These are phyloP conservation scores for Erodium maritimum DNA, from an alignment of 345 rosid species.

Conservation along the genomic window DNA sequence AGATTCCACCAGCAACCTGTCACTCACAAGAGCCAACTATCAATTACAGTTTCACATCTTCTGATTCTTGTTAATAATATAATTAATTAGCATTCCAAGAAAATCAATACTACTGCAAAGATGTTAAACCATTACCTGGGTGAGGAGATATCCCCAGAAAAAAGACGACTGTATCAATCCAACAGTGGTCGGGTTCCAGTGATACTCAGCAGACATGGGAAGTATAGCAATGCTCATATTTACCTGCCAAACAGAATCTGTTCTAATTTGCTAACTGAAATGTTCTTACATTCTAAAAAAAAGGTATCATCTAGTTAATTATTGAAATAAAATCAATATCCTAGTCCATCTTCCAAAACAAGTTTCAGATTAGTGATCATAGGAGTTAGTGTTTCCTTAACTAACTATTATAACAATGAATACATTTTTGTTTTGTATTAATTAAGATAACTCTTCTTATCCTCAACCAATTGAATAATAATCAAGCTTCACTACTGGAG, in stretches of 20 bases:
- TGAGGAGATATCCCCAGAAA: slow-evolving; percentile 96
- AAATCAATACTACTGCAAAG: neutral
- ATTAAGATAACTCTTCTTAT: too few species aligned
- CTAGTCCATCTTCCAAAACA: too few species aligned
- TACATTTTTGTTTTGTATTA: too few species aligned
- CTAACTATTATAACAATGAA: too few species aligned
- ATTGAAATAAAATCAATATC: too few species aligned
- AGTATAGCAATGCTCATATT: slow-evolving; percentile 97
- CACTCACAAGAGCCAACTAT: too few species aligned
- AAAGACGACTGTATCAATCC: slow-evolving; percentile 92
- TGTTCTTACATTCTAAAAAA: neutral
- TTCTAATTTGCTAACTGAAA: slow-evolving; percentile 16
- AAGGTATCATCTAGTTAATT: neutral
- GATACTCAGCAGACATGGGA: slow-evolving; percentile 91
- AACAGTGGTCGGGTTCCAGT: slow-evolving; percentile 80
- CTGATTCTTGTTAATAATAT: too few species aligned
- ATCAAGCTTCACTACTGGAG: too few species aligned
- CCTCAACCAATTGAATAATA: slow-evolving; percentile 1
- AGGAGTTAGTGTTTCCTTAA: too few species aligned
- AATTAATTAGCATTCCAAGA: too few species aligned
- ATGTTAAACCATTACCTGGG: slow-evolving; percentile 37
- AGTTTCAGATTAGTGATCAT: too few species aligned
- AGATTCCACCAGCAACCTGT: slow-evolving; percentile 91
- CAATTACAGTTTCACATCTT: too few species aligned
- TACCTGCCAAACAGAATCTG: slow-evolving; percentile 44